These are phyloP conservation scores for Geosmithia morbida DNA, from an alignment of 2,329 filamentous ascomycete genomes.

Conservation along the genomic window DNA sequence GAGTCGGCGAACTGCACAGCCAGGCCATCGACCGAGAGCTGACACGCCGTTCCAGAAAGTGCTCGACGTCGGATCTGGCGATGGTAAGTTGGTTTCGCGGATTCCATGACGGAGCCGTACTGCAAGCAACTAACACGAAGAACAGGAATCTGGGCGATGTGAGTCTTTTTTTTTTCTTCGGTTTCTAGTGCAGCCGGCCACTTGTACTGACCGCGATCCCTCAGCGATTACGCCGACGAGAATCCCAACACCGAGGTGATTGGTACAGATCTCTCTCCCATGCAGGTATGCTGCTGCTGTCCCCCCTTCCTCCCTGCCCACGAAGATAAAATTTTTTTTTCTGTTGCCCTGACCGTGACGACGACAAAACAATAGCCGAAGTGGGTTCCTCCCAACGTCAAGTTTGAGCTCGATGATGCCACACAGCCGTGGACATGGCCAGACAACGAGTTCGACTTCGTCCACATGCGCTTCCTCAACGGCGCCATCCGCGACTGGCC, in stretches of 20 bases:
- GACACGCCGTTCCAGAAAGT: conserved; percentile 4
- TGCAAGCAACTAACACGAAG: not conserved
- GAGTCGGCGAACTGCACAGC: not conserved
- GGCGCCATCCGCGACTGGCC: conserved; percentile 44
- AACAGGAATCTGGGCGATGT: conserved; percentile 4
- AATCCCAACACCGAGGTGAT: conserved; percentile 1
- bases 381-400: conserved; percentile 3
- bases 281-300: conserved; percentile 15
- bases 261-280: conserved; percentile 3
- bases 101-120: too few relatives aligned
- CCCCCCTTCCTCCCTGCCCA: too few relatives aligned
- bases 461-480: conserved; percentile 41
- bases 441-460: conserved; percentile 35
- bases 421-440: conserved; percentile 26
- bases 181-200: conserved; percentile 5
- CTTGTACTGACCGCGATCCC: not conserved
- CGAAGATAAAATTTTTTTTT: too few relatives aligned
- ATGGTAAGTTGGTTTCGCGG: conserved; percentile 2
- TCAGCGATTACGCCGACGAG: conserved; percentile 18
- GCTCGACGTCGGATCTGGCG: conserved; percentile 7
- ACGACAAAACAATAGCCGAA: not conserved
- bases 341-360: not conserved
- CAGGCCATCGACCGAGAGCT: not conserved
- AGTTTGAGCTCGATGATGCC: conserved; percentile 6
- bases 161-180: not conserved